phyloP scores from a whole-genome alignment of 1,139 yeast genomes.

The Lodderomyces elongisporus region DNA sequence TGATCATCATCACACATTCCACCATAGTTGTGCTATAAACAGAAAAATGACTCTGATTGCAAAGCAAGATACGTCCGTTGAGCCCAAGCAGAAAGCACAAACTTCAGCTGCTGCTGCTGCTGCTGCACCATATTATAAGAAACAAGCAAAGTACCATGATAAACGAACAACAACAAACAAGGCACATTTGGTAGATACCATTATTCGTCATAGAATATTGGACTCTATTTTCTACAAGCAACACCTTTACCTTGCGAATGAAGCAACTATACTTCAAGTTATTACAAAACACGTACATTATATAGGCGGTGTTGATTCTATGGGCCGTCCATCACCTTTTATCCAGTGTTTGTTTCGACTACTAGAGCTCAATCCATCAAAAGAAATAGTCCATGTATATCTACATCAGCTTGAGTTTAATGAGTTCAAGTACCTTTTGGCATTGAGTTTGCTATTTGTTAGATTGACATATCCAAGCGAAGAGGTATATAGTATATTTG shows the following conservation, averaged over 20 bases:
- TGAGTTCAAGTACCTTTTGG: conserved; percentile 65
- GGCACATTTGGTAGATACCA: conserved; percentile 57
- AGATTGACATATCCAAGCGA: conserved; percentile 45
- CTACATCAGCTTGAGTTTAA: conserved; percentile 38
- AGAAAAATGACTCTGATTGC: no score
- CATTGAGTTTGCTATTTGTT: conserved; percentile 53
- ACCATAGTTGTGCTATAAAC: no score
- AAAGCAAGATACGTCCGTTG: no score
- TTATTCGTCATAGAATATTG: conserved; percentile 60
- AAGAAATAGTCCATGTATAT: conserved; percentile 48
- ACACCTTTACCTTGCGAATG: conserved; percentile 55
- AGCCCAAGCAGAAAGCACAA: no score
- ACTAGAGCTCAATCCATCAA: conserved; percentile 57
- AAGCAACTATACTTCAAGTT: conserved; percentile 39
- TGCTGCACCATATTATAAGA: conserved; percentile 8
- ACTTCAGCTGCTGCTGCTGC: no score
- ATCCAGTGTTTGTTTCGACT: conserved; percentile 59
- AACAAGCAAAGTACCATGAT: conserved; percentile 22
- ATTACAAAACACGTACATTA: conserved; percentile 34
- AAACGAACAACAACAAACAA: conserved; percentile 37
- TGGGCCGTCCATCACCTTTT: conserved; percentile 55
- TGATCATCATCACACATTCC: no score
- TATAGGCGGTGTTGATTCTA: conserved; percentile 47
- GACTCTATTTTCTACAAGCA: conserved; percentile 69
- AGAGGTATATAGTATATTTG: conserved; percentile 46